phyloP scores from a whole-genome alignment of 2,329 filamentous ascomycete species.

The Colletotrichum lini region DNA sequence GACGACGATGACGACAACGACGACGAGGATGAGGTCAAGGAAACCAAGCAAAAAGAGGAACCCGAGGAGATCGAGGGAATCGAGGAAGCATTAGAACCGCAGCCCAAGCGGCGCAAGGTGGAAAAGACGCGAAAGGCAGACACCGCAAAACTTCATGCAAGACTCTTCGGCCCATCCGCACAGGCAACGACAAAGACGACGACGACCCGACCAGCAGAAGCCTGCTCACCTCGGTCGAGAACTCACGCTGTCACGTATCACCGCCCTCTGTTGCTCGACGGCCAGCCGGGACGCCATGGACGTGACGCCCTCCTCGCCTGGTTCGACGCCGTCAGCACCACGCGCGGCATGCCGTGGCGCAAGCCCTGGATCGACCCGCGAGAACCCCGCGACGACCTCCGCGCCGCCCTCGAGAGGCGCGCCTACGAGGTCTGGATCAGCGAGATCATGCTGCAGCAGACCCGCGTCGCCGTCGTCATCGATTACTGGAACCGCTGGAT shows the following conservation, averaged over 20 bases:
- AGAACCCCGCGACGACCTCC: constrained; percentile 50
- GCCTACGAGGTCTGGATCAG: constrained; percentile 78
- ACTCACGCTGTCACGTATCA: constrained; percentile 63
- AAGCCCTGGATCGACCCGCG: constrained; percentile 68
- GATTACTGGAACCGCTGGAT: constrained; percentile 77
- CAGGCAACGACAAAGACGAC: not conserved
- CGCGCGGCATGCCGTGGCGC: constrained; percentile 72
- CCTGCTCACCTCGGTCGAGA: constrained; percentile 33
- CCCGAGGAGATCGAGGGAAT: no score
- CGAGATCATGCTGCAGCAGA: constrained; percentile 78
- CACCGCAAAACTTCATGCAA: constrained; percentile 8
- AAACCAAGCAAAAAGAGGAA: not conserved
- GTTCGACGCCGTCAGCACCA: constrained; percentile 64
- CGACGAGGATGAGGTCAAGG: constrained; percentile 20
- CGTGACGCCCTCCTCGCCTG: constrained; percentile 62
- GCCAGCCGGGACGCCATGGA: constrained; percentile 46
- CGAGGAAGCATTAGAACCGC: constrained; percentile 8
- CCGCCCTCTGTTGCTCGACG: constrained; percentile 63
- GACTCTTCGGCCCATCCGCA: constrained; percentile 13
- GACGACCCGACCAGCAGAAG: not conserved
- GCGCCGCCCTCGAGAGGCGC: constrained; percentile 62
- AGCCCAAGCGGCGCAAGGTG: constrained; percentile 29
- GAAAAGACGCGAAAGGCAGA: constrained; percentile 32
- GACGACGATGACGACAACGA: constrained; percentile 17
- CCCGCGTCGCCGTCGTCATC: constrained; percentile 72